phyloP scores from a whole-genome alignment of 306 rosid species.

The Inga laurina region DNA sequence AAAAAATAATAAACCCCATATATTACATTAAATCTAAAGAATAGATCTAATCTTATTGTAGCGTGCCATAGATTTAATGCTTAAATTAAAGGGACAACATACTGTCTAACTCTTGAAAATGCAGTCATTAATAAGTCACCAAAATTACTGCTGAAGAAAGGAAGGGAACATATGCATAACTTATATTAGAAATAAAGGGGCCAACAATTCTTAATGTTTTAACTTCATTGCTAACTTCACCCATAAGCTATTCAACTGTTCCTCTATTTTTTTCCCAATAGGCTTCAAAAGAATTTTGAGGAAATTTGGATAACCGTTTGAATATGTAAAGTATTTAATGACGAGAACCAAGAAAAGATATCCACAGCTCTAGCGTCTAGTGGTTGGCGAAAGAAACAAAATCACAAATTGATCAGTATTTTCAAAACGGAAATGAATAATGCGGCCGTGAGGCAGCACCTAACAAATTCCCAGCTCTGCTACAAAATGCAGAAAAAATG shows the following conservation, averaged over 20 bases:
- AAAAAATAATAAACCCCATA: too few species aligned
- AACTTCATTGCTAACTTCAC: not conserved
- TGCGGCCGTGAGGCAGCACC: not conserved
- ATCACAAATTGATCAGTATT: not conserved
- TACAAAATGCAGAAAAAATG: not conserved
- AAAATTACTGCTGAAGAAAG: too few species aligned
- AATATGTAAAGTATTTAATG: not conserved
- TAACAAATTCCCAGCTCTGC: not conserved
- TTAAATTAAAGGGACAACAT: too few species aligned
- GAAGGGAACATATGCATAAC: too few species aligned
- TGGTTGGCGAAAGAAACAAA: not conserved
- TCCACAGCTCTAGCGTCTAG: not conserved
- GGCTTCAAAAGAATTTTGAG: not conserved
- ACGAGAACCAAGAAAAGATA: not conserved
- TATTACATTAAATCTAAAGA: too few species aligned
- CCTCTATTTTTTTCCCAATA: not conserved
- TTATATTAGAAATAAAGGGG: too few species aligned
- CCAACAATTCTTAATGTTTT: too few species aligned
- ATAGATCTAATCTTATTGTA: too few species aligned
- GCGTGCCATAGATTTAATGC: too few species aligned
- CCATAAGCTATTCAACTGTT: not conserved
- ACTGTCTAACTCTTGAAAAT: too few species aligned
- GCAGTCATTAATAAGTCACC: too few species aligned
- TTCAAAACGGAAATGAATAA: not conserved
- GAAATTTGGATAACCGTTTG: not conserved